Evolutionary conservation across 768 basidiomycete species (phyloP).

Genomic region (Nidula microcarpa): DNA sequence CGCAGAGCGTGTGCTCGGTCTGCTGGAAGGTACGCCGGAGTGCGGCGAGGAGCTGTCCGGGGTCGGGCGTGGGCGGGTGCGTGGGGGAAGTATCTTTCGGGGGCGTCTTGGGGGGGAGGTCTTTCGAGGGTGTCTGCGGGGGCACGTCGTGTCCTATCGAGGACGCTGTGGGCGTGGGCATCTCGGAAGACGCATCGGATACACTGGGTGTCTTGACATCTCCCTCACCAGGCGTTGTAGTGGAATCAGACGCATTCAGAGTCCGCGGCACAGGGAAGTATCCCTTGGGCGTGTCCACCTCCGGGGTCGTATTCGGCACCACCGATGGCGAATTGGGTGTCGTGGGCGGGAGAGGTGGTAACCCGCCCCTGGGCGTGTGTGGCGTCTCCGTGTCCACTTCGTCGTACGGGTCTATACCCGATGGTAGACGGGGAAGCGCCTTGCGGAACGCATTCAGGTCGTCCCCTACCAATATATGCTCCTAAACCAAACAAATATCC

Average conservation of each 20-base stretch:
- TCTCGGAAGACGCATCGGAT: no score
- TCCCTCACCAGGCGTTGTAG: no score
- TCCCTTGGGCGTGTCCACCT: not conserved
- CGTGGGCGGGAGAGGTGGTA: conserved; percentile 15
- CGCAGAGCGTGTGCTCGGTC: conserved; percentile 57
- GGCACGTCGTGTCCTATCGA: not conserved
- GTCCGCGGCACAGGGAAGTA: not conserved
- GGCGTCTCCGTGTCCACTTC: conserved; percentile 18
- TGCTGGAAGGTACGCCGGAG: conserved; percentile 57
- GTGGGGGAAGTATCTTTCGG: conserved; percentile 9
- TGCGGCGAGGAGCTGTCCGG: conserved; percentile 37
- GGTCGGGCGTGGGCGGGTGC: conserved; percentile 21
- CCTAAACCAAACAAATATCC: conserved; percentile 25
- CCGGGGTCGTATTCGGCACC: not conserved
- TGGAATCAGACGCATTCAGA: no score
- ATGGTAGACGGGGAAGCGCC: conserved; percentile 57
- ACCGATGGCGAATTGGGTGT: conserved; percentile 9
- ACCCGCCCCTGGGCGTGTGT: conserved; percentile 9
- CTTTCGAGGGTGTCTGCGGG: not conserved
- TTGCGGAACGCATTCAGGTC: conserved; percentile 32
- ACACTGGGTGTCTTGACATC: not conserved
- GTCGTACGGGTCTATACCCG: conserved; percentile 44
- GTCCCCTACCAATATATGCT: conserved; percentile 30
- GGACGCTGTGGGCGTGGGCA: no score
- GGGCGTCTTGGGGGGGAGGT: conserved; percentile 7